Evolutionary conservation across 163 green algal species (phyloP).

Genomic region (Scenedesmus sp.): DNA sequence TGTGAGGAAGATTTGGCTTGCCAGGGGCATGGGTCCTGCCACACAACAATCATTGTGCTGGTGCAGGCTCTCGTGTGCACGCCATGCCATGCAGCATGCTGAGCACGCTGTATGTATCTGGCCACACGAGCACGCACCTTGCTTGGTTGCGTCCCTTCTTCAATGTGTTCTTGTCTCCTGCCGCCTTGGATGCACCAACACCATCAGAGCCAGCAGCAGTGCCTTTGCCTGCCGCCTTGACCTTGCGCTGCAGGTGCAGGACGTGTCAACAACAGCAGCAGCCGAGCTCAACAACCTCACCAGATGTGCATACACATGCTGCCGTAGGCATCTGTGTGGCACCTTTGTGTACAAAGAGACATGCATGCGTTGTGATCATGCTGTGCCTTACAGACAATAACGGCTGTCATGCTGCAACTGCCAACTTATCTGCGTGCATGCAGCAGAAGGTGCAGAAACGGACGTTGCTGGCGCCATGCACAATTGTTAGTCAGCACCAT

Average conservation of each 20-base stretch:
- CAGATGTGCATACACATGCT: neutral
- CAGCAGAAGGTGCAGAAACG: neutral
- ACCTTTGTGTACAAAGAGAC: no score
- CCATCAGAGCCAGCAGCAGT: neutral
- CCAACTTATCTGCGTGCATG: neutral
- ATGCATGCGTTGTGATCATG: neutral
- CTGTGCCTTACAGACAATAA: no score
- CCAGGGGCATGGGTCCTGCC: no score
- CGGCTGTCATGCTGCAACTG: neutral
- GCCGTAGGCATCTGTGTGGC: no score
- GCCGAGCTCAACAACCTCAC: neutral
- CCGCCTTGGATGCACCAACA: conserved; percentile 7
- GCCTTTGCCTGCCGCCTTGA: conserved; percentile 51
- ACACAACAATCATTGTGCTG: no score
- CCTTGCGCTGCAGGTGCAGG: conserved; percentile 32
- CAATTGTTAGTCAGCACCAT: neutral
- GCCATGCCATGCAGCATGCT: no score
- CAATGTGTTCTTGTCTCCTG: conserved; percentile 30
- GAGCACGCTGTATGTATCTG: no score
- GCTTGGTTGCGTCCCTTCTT: conserved; percentile 55
- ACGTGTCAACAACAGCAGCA: neutral
- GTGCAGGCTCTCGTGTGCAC: no score
- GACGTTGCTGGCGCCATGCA: neutral
- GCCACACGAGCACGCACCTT: conserved; percentile 40
- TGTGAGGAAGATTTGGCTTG: no score